Evolutionary conservation across 148 eudicot genomes (phyloP), one percentile per base, ranked within the genome.

Genomic region (Mesembryanthemum crystallinum): DNA sequence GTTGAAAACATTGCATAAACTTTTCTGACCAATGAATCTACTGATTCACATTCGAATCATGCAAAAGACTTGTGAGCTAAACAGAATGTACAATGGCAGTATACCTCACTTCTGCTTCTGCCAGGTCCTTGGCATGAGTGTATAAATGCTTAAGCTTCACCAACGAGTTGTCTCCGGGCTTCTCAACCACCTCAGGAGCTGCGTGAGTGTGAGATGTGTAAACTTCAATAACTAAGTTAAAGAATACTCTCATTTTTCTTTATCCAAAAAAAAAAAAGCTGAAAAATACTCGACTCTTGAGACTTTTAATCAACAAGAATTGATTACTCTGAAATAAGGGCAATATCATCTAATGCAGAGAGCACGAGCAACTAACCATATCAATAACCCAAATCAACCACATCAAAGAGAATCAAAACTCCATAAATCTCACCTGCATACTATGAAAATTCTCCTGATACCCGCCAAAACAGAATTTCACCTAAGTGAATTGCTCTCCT

Each of bases 161-260:
- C 23, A 94, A 84, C 35, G 92, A 89, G 80, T 12, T 86, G 80
- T 92, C 96, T 45, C 97, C 97, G 30, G 96, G 98, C 87, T 94
- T 94, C 82, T 94, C 97, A 74, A 90, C 91, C 51, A 89, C 84
- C 74, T 94, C 98, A 23, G 98, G 98, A 81, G 89, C 98, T 94
- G 94, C 86, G 82, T 75, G 33, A 64, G 29, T 58, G 8, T 25
- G 63, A 24, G 63, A 47, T 3, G 43, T 29, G 5, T 24, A 64
- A 49, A 42, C 15, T 21, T n/a, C 71, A 75, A 15, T 69, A 69
- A 47, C 30, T 35, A 35, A 45, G n/a, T n/a, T n/a, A 0, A 57
- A 57, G 27, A 57, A 6, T 18, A 57, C 27, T 57, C 61, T 57
- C 27, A 57, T 54, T n/a, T 15, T 66, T 28, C 29, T 18, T 39